Evolutionary conservation across 2,329 filamentous ascomycete species (phyloP), one percentile per base, ranked within the genome.

Genomic region (Claviceps maximensis): DNA sequence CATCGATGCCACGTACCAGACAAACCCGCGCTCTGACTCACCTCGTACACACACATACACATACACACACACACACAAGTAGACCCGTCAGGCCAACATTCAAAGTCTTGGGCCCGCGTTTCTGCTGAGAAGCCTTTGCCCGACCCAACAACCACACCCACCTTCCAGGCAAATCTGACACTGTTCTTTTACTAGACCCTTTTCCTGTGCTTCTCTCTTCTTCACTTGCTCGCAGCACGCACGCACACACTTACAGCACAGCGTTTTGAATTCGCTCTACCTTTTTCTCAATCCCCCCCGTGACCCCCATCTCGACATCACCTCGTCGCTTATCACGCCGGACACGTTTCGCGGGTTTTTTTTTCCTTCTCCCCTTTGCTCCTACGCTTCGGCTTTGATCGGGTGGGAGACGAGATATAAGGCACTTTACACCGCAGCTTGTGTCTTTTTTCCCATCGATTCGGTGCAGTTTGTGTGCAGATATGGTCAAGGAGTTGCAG

Each of bases 401-500:
- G 12, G 8, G 41, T n/a, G n/a, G 17, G 17, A 15, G 12, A 6
- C 41, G 2, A 17, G 21, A 27, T 4, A n/a, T 15, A 25, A 19
- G 42, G 27, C 23, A 17, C 9, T 25, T 8, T 8, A 9, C 13
- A 15, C 23, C 13, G 15, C 15, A 25, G 42, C 15, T 4, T 12
- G n/a, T 21, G 4, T 6, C 19, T 21, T 36, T 15, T 7, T 17
- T 44, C 12, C 13, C 9, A 49, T 49, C 33, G 48, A 19, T 50
- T 49, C 57, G 61, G 15, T 46, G 29, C 69, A n/a, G n/a, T n/a
- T n/a, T n/a, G n/a, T n/a, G 19, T 25, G 40, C 41, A 25, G 80
- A 61, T 60, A 96, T 97, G 91, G 89, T 94, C 61, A 86, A 88
- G 63, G 91, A 97, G 75, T 93, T 87, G 51, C 95, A 94, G 72